phyloP scores from a whole-genome alignment of 257 asterid species.

The Mitragyna speciosa region DNA sequence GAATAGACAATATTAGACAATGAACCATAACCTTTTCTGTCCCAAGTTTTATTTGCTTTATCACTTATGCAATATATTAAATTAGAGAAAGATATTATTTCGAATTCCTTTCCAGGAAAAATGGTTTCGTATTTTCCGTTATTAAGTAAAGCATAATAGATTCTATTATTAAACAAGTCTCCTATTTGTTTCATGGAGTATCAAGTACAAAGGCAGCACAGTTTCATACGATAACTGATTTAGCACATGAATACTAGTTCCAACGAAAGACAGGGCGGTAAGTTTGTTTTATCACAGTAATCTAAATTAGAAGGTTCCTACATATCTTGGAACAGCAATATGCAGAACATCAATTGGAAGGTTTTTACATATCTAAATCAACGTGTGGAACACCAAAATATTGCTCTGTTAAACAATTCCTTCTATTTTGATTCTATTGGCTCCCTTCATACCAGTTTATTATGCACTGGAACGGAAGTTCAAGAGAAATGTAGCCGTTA shows the following conservation, averaged over 20 bases:
- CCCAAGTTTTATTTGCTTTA: not conserved
- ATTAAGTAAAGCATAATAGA: not conserved
- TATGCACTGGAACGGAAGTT: not conserved
- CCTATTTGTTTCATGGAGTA: not conserved
- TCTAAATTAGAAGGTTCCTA: no score
- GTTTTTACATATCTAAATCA: no score
- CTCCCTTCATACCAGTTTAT: not conserved
- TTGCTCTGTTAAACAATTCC: not conserved
- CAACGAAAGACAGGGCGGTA: no score
- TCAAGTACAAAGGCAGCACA: no score
- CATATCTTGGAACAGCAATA: no score
- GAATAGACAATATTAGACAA: not conserved
- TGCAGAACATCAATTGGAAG: no score
- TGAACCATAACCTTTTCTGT: not conserved
- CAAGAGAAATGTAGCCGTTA: not conserved
- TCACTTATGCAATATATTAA: not conserved
- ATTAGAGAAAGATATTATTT: not conserved
- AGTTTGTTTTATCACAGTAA: no score
- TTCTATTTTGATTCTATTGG: not conserved
- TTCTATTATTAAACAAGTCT: no score
- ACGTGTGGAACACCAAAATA: no score
- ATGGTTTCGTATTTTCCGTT: not conserved
- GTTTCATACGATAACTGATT: no score
- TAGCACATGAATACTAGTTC: no score
- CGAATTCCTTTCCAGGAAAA: not conserved